Percentiles rank a stretch among this genome's conserved stretches.
Conservation (phyloP, 2,329 filamentous ascomycete species). For the Penicillium polonicum region DNA sequence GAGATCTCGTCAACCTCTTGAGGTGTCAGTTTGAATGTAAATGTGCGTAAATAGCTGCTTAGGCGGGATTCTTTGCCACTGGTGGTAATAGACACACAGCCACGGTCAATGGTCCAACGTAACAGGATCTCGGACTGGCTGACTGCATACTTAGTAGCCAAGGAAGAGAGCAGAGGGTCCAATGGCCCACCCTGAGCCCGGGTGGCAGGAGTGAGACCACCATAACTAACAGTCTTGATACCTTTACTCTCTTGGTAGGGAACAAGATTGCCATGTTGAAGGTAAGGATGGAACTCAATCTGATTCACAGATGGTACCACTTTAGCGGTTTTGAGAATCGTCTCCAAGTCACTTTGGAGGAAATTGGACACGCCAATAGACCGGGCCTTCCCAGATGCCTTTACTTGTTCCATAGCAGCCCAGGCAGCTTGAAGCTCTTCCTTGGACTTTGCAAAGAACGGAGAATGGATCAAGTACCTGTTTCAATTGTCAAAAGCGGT, state of each 20-base stretch:
- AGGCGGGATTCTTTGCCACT: conserved; percentile 60
- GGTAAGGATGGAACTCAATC: conserved; percentile 46
- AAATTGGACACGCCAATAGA: conserved; percentile 66
- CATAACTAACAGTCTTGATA: conserved; percentile 45
- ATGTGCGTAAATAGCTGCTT: conserved; percentile 55
- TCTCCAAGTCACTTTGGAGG: conserved; percentile 54
- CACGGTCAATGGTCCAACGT: conserved; percentile 62
- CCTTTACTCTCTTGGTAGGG: conserved; percentile 42
- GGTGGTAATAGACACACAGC: conserved; percentile 59
- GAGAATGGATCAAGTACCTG: conserved; percentile 62
- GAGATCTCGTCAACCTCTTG: conserved; percentile 57
- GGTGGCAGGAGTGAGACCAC: conserved; percentile 50
- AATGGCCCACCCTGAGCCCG: conserved; percentile 57
- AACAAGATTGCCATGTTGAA: conserved; percentile 46
- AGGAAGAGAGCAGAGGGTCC: conserved; percentile 50
- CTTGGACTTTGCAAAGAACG: conserved; percentile 57
- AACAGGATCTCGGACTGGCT: conserved; percentile 57
- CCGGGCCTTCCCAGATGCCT: conserved; percentile 56
- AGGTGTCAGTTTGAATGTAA: conserved; percentile 60
- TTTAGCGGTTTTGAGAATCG: conserved; percentile 47
- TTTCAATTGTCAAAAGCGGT: background rate
- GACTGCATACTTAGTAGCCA: conserved; percentile 63
- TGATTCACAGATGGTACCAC: conserved; percentile 41
- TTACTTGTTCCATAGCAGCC: conserved; percentile 60
- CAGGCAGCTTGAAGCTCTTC: conserved; percentile 57